A percentile compares a stretch with the other conserved stretches of the same genome.
These are phyloP conservation scores for Neopestalotiopsis rosae DNA, from an alignment of 2,329 filamentous ascomycete genomes.

Conservation along the genomic window DNA sequence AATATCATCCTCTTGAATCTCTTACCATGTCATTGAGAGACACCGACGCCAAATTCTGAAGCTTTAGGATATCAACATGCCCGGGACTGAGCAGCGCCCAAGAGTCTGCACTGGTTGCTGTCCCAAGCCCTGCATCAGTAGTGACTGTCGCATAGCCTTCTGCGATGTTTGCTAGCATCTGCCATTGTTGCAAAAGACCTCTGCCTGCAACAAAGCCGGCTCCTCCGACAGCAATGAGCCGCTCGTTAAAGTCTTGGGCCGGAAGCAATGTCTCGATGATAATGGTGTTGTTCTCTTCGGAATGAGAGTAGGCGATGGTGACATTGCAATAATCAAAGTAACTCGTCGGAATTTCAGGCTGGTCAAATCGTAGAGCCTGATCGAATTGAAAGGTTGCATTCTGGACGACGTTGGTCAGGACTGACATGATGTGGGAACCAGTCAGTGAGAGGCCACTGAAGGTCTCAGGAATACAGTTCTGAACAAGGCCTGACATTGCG, in stretches of 20 bases:
- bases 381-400: background rate
- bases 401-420: background rate
- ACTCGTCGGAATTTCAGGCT: background rate
- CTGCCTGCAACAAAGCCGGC: conserved; percentile 34
- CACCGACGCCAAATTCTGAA: conserved; percentile 33
- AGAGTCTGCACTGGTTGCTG: conserved; percentile 17
- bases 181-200: conserved; percentile 23
- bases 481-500: background rate
- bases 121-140: conserved; percentile 32
- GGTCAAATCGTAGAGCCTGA: background rate
- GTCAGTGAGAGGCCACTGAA: background rate
- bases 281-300: background rate
- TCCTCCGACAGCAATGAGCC: conserved; percentile 37
- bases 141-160: conserved; percentile 35
- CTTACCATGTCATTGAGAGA: conserved; percentile 29
- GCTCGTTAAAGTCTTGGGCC: conserved; percentile 31
- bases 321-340: conserved; percentile 8
- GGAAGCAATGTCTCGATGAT: background rate
- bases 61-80: conserved; percentile 30
- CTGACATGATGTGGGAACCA: background rate
- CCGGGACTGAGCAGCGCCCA: conserved; percentile 27
- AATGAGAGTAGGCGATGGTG: background rate
- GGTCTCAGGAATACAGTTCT: background rate
- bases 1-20: background rate
- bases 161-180: conserved; percentile 26